These are phyloP conservation scores for Lupinus albus DNA, from an alignment of 306 rosid genomes.

Conservation along the genomic window DNA sequence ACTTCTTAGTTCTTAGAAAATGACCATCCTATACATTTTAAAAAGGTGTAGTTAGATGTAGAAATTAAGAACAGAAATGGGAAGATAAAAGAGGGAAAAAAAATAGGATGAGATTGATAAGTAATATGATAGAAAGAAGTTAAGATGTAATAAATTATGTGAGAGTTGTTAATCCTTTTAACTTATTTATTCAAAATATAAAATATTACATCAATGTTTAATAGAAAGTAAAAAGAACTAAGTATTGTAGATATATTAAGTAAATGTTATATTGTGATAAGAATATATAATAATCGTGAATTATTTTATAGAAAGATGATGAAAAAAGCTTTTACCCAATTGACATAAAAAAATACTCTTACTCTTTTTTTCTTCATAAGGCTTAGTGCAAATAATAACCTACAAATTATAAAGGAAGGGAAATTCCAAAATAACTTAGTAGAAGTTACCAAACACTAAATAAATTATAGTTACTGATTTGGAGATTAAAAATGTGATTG, in stretches of 20 bases:
- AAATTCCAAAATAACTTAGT: constrained; percentile 3
- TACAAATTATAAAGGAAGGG: background rate
- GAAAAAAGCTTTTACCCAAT: constrained; percentile 28
- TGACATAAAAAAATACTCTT: no score
- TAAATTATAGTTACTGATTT: background rate
- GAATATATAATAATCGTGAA: constrained; percentile 16
- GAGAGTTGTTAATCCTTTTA: background rate
- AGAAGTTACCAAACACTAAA: constrained; percentile 12
- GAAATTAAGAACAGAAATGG: no score
- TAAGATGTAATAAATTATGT: no score
- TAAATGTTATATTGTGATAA: no score
- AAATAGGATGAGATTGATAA: no score
- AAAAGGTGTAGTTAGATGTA: no score
- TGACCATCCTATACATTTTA: no score
- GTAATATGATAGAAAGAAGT: no score
- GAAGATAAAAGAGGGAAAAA: no score
- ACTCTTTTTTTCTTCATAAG: no score
- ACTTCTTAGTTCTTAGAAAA: no score
- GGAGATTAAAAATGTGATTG: background rate
- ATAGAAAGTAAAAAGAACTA: background rate
- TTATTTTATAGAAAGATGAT: constrained; percentile 28
- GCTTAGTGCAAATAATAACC: no score
- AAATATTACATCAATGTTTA: background rate
- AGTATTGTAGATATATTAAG: background rate
- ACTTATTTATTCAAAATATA: background rate